phyloP scores from a whole-genome alignment of 208 protist species.

The Strigomonas culicis region DNA sequence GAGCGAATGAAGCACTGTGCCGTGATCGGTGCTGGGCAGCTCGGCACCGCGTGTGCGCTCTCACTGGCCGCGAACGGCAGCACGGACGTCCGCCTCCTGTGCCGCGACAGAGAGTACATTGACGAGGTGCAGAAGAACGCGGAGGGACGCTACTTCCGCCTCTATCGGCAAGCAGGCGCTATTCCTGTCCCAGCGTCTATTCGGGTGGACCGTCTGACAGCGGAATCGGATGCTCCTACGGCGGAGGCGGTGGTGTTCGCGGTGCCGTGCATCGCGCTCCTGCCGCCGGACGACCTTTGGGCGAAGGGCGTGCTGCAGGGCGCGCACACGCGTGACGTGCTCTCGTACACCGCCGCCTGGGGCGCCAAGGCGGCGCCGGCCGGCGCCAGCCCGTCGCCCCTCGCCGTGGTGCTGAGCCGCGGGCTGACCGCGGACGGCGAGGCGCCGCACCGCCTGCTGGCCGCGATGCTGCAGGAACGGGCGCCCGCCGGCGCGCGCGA shows the following conservation, averaged over 20 bases:
- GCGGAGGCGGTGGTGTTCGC: neutral
- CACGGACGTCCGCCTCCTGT: neutral
- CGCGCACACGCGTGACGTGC: neutral
- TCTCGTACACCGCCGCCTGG: neutral
- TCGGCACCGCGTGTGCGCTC: slow-evolving; percentile 65
- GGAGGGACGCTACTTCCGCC: neutral
- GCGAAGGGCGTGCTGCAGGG: neutral
- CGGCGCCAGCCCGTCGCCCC: neutral
- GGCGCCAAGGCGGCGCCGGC: neutral
- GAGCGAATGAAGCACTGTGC: slow-evolving; percentile 15
- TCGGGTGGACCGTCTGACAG: neutral
- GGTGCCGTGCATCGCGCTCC: neutral
- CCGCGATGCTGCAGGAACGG: slow-evolving; percentile 17
- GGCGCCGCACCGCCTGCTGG: slow-evolving; percentile 22
- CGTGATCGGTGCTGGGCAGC: slow-evolving; percentile 67
- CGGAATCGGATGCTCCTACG: no score
- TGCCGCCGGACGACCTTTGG: neutral
- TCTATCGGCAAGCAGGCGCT: neutral
- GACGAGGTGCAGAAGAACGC: neutral
- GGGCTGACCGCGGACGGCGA: slow-evolving; percentile 46
- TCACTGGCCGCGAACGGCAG: slow-evolving; percentile 37
- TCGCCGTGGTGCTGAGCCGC: slow-evolving; percentile 31
- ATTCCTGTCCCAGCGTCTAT: neutral
- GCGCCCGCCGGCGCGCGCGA: neutral
- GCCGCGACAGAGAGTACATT: neutral